phyloP scores from a whole-genome alignment of 768 basidiomycete species.

The Paxillus ammoniavirescens region DNA sequence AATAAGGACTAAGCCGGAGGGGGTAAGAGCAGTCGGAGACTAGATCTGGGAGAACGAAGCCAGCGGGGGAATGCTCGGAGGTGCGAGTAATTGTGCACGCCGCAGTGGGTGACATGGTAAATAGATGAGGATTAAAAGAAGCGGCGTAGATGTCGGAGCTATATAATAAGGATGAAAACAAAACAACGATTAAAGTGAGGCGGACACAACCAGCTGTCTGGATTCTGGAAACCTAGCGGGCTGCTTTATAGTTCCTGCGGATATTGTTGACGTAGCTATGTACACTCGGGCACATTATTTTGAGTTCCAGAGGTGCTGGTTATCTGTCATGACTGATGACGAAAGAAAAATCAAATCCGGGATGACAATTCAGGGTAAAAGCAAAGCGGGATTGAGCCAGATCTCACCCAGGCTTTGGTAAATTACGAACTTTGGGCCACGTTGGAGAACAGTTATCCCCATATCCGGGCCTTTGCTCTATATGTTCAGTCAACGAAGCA shows the following conservation, averaged over 20 bases:
- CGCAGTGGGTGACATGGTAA: conserved; percentile 26
- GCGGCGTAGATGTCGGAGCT: not conserved
- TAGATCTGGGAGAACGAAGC: conserved; percentile 42
- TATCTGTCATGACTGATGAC: not conserved
- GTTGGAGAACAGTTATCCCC: too few species aligned
- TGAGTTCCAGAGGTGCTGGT: conserved; percentile 1
- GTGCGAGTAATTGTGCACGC: conserved; percentile 10
- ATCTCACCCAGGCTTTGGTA: not conserved
- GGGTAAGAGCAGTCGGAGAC: conserved; percentile 40
- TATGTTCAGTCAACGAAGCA: not conserved
- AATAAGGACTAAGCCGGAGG: conserved; percentile 32
- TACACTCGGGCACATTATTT: not conserved
- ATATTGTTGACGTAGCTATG: conserved; percentile 2
- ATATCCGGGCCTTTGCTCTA: too few species aligned
- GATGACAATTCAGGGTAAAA: not conserved
- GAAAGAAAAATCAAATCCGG: not conserved
- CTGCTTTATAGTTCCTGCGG: conserved; percentile 26
- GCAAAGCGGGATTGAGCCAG: not conserved
- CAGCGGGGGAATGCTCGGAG: conserved; percentile 8
- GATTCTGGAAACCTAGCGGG: conserved; percentile 22
- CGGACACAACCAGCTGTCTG: conserved; percentile 3
- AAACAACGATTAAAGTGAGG: conserved; percentile 10
- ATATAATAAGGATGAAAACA: conserved; percentile 14
- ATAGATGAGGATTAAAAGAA: not conserved
- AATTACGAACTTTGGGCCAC: not conserved